phyloP scores from a whole-genome alignment of 1,139 yeast genomes.

The Protomyces macrosporus region DNA sequence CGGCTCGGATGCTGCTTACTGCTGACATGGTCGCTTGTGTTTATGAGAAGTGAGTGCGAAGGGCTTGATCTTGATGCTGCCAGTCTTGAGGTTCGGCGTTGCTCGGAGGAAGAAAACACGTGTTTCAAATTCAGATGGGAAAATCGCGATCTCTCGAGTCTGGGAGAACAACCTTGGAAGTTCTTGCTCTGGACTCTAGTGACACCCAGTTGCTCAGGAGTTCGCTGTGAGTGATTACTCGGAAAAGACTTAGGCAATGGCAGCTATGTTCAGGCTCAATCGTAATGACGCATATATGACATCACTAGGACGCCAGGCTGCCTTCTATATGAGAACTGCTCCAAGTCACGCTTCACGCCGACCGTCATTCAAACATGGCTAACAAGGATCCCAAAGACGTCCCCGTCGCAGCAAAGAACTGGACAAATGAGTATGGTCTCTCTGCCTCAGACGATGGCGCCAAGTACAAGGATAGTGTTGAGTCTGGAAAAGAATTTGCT shows the following conservation, averaged over 20 bases:
- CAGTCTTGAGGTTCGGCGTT: background rate
- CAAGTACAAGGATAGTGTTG: background rate
- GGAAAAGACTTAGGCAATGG: background rate
- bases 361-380: background rate
- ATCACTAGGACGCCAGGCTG: background rate
- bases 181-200: background rate
- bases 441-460: background rate
- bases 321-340: background rate
- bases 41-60: background rate
- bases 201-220: too few species aligned
- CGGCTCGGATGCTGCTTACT: too few species aligned
- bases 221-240: background rate
- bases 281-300: background rate
- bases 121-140: background rate
- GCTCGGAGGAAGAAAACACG: too few species aligned
- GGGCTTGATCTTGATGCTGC: background rate
- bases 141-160: background rate
- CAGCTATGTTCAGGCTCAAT: background rate
- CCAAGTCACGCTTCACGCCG: background rate
- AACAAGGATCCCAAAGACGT: background rate
- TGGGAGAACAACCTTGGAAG: too few species aligned
- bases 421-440: constrained; percentile 7
- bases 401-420: background rate
- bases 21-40: background rate
- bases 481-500: constrained; percentile 5